phyloP scores from a whole-genome alignment of 2,329 filamentous ascomycete genomes.

The Myrmaecium sp. region DNA sequence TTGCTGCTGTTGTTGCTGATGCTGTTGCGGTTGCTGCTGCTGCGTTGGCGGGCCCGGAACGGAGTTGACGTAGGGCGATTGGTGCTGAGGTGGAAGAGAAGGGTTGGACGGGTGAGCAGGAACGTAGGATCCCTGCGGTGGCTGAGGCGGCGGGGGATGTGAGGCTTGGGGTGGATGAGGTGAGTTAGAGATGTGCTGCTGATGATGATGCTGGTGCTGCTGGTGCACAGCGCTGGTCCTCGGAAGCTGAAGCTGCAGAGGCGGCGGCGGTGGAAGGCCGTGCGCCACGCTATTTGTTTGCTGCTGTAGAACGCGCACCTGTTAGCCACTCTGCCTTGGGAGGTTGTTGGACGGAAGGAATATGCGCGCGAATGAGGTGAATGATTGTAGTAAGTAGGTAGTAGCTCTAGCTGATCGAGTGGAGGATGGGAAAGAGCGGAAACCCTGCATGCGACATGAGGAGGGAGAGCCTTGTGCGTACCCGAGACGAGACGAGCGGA shows the following conservation, averaged over 20 bases:
- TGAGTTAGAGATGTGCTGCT: too few relatives aligned
- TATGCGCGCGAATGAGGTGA: too few relatives aligned
- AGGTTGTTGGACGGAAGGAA: too few relatives aligned
- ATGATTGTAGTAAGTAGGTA: constrained; percentile 1
- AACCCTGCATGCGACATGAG: constrained; percentile 2
- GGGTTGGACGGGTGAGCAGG: constrained; percentile 48
- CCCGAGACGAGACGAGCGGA: constrained; percentile 3
- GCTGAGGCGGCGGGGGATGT: constrained; percentile 33
- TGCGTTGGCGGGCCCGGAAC: constrained; percentile 45
- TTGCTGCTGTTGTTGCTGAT: too few relatives aligned
- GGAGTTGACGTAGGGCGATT: constrained; percentile 48
- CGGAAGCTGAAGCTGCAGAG: constrained; percentile 46
- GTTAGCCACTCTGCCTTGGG: constrained; percentile 5
- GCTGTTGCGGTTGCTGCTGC: too few relatives aligned
- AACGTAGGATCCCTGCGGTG: constrained; percentile 43
- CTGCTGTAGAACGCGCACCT: constrained; percentile 38
- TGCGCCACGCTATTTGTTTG: constrained; percentile 58
- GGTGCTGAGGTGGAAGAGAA: constrained; percentile 33
- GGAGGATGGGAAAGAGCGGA: constrained; percentile 1
- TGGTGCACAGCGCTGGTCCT: constrained; percentile 55
- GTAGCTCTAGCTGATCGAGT: constrained; percentile 3
- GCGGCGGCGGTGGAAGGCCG: constrained; percentile 46
- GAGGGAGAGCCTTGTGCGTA: neutral
- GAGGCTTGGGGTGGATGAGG: constrained; percentile 40
- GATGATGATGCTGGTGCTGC: constrained; percentile 36